These are phyloP conservation scores for Penicillium crystallinum DNA, from an alignment of 495 filamentous ascomycete genomes.

Conservation along the genomic window DNA sequence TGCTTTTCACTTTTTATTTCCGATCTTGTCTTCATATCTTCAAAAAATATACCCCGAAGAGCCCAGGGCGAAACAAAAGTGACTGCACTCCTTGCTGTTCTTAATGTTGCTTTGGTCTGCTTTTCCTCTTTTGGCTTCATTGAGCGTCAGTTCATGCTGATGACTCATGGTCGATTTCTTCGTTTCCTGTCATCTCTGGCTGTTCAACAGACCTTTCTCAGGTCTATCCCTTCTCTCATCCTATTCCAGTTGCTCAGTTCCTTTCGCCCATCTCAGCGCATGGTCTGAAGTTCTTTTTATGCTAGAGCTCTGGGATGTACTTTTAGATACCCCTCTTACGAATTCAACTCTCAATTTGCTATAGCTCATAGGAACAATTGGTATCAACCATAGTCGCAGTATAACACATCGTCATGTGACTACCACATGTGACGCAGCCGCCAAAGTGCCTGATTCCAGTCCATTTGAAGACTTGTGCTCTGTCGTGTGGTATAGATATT, in stretches of 20 bases:
- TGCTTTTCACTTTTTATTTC: not conserved
- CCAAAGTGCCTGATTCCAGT: not conserved
- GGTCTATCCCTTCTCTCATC: not conserved
- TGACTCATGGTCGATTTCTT: not conserved
- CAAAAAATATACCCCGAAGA: not conserved
- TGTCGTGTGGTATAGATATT: not conserved
- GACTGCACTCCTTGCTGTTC: not conserved
- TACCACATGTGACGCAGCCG: conserved; percentile 6
- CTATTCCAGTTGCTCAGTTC: not conserved
- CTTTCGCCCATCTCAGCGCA: conserved; percentile 1
- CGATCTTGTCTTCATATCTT: conserved; percentile 6
- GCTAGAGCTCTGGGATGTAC: conserved; percentile 15
- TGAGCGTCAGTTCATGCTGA: not conserved
- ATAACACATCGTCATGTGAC: conserved; percentile 5
- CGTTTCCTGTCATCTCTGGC: not conserved
- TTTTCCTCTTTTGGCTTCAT: not conserved
- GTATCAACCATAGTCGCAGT: not conserved
- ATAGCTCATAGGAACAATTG: not conserved
- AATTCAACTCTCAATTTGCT: not conserved
- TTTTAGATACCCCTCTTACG: conserved; percentile 25
- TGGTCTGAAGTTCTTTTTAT: conserved; percentile 6
- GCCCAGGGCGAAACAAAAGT: not conserved
- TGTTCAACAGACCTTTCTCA: not conserved
- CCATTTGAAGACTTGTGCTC: not conserved
- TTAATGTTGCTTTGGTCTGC: not conserved